These are phyloP conservation scores for Amanita rubescens DNA, from an alignment of 768 basidiomycete species.

Conservation along the genomic window DNA sequence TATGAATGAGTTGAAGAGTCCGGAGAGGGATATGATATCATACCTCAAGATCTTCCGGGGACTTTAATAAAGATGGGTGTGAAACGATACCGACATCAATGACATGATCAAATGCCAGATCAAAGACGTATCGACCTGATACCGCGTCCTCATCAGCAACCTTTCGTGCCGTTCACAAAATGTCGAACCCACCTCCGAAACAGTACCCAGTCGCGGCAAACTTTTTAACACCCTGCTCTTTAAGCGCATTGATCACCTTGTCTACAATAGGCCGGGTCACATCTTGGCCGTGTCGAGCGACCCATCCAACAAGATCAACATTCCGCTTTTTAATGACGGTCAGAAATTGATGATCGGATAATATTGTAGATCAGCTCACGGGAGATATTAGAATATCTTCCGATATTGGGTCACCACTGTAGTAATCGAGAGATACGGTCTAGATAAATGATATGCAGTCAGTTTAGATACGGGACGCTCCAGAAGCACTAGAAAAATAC, in stretches of 20 bases:
- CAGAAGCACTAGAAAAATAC: not conserved
- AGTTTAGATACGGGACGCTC: not conserved
- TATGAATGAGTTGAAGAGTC: not conserved
- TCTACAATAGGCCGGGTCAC: slow-evolving; percentile 43
- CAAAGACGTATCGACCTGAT: slow-evolving; percentile 49
- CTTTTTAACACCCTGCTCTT: slow-evolving; percentile 46
- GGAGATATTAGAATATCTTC: slow-evolving; percentile 25
- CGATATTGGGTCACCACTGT: slow-evolving; percentile 35
- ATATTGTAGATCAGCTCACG: not conserved
- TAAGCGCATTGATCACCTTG: slow-evolving; percentile 50
- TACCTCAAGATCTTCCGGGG: slow-evolving; percentile 59
- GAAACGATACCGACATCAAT: slow-evolving; percentile 41
- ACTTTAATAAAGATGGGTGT: slow-evolving; percentile 57
- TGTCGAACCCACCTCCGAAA: slow-evolving; percentile 43
- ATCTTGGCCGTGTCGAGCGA: slow-evolving; percentile 30
- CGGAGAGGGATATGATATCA: not conserved
- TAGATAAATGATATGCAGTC: not conserved
- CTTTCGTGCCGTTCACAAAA: not conserved
- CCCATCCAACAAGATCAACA: slow-evolving; percentile 38
- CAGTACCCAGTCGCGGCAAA: slow-evolving; percentile 66
- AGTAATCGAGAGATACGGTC: slow-evolving; percentile 35
- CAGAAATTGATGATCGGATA: not conserved
- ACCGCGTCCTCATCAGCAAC: not conserved
- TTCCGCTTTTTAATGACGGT: slow-evolving; percentile 11
- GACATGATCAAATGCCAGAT: slow-evolving; percentile 50